Base-by-base conservation (phyloP, 2,329 filamentous ascomycete species). In the Diaporthe australafricana region DNA sequence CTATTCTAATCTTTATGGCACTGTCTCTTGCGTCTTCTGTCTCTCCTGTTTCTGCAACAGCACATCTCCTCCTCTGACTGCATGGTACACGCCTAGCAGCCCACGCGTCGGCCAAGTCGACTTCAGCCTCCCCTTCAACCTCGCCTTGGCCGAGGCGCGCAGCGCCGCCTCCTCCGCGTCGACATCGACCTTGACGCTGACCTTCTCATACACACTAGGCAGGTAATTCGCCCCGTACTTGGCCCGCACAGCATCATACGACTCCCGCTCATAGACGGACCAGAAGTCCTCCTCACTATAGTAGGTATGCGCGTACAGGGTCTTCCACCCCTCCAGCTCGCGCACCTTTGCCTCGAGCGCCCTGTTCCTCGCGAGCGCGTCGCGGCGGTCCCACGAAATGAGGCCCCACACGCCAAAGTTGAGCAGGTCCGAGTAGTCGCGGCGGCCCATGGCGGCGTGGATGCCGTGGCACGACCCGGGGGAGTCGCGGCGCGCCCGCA, bases 211-310 rank as follows among this genome's bases (percentile, higher is more conserved):
- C 1, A 93, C 90, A 38, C 83, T 90, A 0, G 90, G 91, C 73
- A 93, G 77, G 60, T 88, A 86, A 1, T 82, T 81, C 0, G 92
- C 91, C 5, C 83, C 81, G 76, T 93, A 93, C 77, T 87, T 89
- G 30, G 80, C 78, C 22, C 91, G 82, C 67, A 93, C 80, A 3
- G 77, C 79, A 55, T 92, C 87, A 73, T 93, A 93, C 77, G 88
- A 88, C 9, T 81, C 76, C 47, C 85, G 83, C 77, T 92, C 87
- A 73, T 93, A 93, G 68, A 88, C 84, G 12, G 83, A 79, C 91
- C 91, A 93, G 78, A 94, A 94, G 74, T 93, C 91, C 0, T 88
- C 85, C 77, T 92, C 88, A 3, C 86, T 88, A 78, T 92, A 92
- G 79, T 91, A 93, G 0, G 90, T 89, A 71, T 93, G 91, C 0